A percentile compares a stretch with the other conserved stretches of the same genome.
These are phyloP conservation scores for Bifiguratus adelaidae DNA, from an alignment of 192 early-diverging fungal species.

Conservation along the genomic window DNA sequence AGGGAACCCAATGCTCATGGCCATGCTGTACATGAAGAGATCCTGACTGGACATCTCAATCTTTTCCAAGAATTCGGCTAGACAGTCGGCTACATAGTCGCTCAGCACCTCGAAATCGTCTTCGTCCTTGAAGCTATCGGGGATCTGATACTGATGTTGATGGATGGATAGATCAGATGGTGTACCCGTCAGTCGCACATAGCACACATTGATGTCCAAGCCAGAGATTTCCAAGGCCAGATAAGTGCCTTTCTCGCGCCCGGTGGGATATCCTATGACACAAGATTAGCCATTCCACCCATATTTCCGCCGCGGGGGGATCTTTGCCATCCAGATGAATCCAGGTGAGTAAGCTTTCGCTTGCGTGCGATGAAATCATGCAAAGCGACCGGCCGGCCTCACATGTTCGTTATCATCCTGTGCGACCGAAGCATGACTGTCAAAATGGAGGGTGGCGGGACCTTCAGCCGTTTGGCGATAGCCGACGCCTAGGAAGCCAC, in stretches of 20 bases:
- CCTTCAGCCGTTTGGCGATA: too few relatives aligned
- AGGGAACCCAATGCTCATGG: conserved; percentile 81
- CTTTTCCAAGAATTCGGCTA: conserved; percentile 23
- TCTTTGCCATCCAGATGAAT: background rate
- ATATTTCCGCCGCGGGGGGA: too few relatives aligned
- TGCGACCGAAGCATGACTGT: too few relatives aligned
- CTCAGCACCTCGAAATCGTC: conserved; percentile 38
- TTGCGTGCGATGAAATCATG: background rate
- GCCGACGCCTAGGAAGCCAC: too few relatives aligned
- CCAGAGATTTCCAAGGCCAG: conserved; percentile 91
- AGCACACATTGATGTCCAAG: conserved; percentile 84
- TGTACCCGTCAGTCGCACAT: conserved; percentile 69
- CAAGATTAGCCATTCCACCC: background rate
- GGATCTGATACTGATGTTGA: conserved; percentile 71
- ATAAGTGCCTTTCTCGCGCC: conserved; percentile 76
- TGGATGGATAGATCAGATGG: conserved; percentile 58
- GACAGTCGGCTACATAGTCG: conserved; percentile 71
- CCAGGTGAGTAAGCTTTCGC: background rate
- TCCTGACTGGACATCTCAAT: conserved; percentile 46
- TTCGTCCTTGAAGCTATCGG: conserved; percentile 46
- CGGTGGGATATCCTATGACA: conserved; percentile 52
- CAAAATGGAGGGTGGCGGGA: too few relatives aligned
- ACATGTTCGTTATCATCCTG: too few relatives aligned
- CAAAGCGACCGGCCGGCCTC: background rate
- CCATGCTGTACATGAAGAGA: conserved; percentile 68